These are phyloP conservation scores for Verticillium albo-atrum DNA, from an alignment of 2,329 filamentous ascomycete genomes.

Conservation along the genomic window DNA sequence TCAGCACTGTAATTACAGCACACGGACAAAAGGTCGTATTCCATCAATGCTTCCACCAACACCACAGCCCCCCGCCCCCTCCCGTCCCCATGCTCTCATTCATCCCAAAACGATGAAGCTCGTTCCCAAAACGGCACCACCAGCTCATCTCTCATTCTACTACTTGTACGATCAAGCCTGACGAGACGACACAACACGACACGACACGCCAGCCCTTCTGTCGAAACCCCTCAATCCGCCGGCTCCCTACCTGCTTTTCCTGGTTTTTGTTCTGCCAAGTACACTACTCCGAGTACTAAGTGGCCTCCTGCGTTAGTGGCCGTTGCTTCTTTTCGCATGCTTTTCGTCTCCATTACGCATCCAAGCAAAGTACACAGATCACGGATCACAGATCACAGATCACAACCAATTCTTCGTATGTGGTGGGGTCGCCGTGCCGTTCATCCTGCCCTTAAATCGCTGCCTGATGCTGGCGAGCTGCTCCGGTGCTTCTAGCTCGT, in stretches of 20 bases:
- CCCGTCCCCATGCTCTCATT: neutral
- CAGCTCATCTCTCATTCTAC: neutral
- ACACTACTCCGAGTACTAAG: too few species aligned
- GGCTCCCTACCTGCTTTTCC: too few species aligned
- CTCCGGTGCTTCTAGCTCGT: neutral
- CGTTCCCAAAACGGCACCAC: neutral
- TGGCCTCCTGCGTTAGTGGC: too few species aligned
- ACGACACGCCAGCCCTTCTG: too few species aligned
- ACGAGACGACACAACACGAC: too few species aligned
- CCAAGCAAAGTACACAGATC: too few species aligned
- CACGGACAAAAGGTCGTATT: neutral
- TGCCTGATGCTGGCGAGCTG: neutral
- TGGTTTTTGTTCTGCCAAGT: too few species aligned
- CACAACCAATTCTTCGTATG: neutral
- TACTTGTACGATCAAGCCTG: too few species aligned
- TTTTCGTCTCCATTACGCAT: too few species aligned
- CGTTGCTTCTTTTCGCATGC: too few species aligned
- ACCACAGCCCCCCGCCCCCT: neutral
- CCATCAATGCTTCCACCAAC: neutral
- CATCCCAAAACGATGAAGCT: neutral
- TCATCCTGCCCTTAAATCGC: neutral
- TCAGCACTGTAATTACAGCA: neutral
- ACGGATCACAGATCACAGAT: neutral
- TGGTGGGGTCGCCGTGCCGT: neutral
- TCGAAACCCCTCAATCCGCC: too few species aligned